Evolutionary conservation across 108 stramenopile genomes (phyloP), one percentile per base, ranked within the genome.

Genomic region (Cylindrotheca closterium): DNA sequence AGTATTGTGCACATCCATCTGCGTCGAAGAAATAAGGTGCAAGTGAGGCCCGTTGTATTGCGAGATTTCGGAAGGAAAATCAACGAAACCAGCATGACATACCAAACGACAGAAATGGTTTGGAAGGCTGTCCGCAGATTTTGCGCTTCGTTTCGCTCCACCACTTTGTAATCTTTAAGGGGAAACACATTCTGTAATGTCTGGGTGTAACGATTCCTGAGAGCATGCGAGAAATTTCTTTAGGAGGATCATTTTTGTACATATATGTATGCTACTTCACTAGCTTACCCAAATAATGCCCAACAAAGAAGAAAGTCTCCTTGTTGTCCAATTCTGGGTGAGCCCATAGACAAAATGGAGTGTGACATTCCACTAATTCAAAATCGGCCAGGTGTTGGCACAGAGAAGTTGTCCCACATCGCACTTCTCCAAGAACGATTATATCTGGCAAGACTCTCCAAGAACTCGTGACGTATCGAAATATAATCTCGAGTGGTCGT

Each of bases 1-100:
- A 65, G 46, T 86, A 86, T 67, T 86, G 85, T 26, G 85, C 85
- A 54, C 82, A 86, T 8, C 85, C 82, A 56, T 86, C 82, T 63
- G 81, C 81, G 18, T 68, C 74, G 57, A 86, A 83, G n/a, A n/a
- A n/a, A n/a, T n/a, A n/a, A n/a, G n/a, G n/a, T n/a, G n/a, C n/a
- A n/a, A n/a, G n/a, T n/a, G n/a, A n/a, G n/a, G n/a, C n/a, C n/a
- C n/a, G n/a, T n/a, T n/a, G n/a, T n/a, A n/a, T n/a, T n/a, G n/a
- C n/a, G n/a, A n/a, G n/a, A n/a, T n/a, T n/a, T n/a, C n/a, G n/a
- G n/a, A n/a, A n/a, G n/a, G n/a, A n/a, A n/a, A n/a, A n/a, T n/a
- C n/a, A n/a, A n/a, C n/a, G n/a, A n/a, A n/a, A n/a, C n/a, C 7
- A 15, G 37, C 37, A 42, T 10, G 37, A 10, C 37, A 15, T 42